A percentile compares a stretch with the other conserved stretches of the same genome.
These are phyloP conservation scores for Starmerella vitae DNA, from an alignment of 805 yeast species.

Conservation along the genomic window DNA sequence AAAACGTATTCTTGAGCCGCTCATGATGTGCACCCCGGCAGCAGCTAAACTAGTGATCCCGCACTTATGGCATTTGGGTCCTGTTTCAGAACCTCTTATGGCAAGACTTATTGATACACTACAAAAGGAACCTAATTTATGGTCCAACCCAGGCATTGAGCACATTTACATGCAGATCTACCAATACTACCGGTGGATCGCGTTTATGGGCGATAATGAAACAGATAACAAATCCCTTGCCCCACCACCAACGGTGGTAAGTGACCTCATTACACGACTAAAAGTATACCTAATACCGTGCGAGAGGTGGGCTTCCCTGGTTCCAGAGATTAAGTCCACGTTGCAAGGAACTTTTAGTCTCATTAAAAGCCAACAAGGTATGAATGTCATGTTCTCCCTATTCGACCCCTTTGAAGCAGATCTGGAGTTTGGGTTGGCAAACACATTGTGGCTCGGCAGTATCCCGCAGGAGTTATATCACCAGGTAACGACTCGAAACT, in stretches of 20 bases:
- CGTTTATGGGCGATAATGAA: no score
- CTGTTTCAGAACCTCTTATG: conserved; percentile 7
- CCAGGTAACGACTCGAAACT: conserved; percentile 1
- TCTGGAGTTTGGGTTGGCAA: conserved; percentile 8
- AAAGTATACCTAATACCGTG: conserved; percentile 10
- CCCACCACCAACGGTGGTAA: conserved; percentile 3
- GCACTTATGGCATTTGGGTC: conserved; percentile 15
- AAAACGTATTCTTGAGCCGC: conserved; percentile 4
- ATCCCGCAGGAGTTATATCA: conserved; percentile 12
- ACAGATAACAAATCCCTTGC: not conserved
- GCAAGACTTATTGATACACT: not conserved
- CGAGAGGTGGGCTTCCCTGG: conserved; percentile 7
- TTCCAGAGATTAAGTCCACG: conserved; percentile 13
- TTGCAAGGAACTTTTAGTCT: conserved; percentile 16
- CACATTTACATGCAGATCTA: conserved; percentile 7
- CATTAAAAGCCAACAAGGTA: not conserved
- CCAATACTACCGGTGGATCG: conserved; percentile 4
- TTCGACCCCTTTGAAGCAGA: not conserved
- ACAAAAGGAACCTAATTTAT: conserved; percentile 1
- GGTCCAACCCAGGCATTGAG: conserved; percentile 1
- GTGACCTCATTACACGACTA: conserved; percentile 3
- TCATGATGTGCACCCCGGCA: conserved; percentile 1
- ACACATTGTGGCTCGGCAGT: conserved; percentile 16
- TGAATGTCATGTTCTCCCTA: not conserved
- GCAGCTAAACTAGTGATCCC: conserved; percentile 9